These are phyloP conservation scores for Paramecium sonneborni DNA, from an alignment of 73 alveolate genomes.

Conservation along the genomic window DNA sequence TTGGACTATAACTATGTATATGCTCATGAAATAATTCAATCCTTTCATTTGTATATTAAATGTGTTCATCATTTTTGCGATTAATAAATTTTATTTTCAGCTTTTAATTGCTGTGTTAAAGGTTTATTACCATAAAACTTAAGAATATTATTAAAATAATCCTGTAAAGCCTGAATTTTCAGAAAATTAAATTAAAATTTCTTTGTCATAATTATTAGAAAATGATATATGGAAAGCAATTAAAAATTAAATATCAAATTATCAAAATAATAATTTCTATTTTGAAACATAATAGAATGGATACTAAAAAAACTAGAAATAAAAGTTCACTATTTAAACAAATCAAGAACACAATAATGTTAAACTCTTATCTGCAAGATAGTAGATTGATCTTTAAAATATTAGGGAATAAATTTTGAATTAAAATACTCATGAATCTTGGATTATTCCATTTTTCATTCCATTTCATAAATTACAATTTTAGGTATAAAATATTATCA, in stretches of 20 bases:
- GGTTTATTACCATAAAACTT: not conserved
- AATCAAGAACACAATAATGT: not conserved
- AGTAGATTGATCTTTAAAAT: not conserved
- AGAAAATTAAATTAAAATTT: not conserved
- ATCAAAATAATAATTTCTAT: too few relatives aligned
- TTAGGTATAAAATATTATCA: not conserved
- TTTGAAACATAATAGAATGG: too few relatives aligned
- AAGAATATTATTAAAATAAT: not conserved
- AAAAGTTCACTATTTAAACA: not conserved
- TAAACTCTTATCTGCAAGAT: not conserved
- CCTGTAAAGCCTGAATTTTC: not conserved
- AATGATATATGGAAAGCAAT: not conserved
- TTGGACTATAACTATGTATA: slow-evolving; percentile 12
- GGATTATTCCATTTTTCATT: not conserved
- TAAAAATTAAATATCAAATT: too few relatives aligned
- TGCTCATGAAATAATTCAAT: slow-evolving; percentile 9
- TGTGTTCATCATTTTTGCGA: not conserved
- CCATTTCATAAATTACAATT: not conserved
- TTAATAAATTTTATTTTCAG: not conserved
- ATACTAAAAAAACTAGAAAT: too few relatives aligned
- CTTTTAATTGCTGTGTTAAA: not conserved
- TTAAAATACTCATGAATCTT: not conserved
- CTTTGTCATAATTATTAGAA: not conserved
- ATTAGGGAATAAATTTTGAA: not conserved
- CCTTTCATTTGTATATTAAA: not conserved